Evolutionary conservation across 169 alveolate species (phyloP).

Genomic region (Cryptosporidium sp.): DNA sequence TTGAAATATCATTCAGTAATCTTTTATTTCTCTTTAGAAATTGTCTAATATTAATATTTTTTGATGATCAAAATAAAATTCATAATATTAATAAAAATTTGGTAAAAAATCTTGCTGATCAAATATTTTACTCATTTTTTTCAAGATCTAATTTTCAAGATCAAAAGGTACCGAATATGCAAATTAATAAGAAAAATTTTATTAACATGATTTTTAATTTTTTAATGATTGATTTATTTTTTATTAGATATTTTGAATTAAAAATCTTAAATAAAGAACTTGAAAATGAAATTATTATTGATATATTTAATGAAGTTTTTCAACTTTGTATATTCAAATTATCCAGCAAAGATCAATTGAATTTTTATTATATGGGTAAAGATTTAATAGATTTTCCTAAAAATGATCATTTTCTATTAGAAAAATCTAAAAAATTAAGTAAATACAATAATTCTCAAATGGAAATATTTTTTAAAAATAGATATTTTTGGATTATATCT

Average conservation of each 20-base stretch:
- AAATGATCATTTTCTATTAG: neutral
- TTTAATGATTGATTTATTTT: conserved; percentile 39
- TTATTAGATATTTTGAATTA: conserved; percentile 22
- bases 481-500: conserved; percentile 13
- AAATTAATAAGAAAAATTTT: neutral
- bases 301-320: neutral
- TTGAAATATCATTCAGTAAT: conserved; percentile 6
- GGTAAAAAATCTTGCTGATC: neutral
- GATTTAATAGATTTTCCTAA: conserved; percentile 19
- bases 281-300: neutral
- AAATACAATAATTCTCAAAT: neutral
- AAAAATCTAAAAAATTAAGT: neutral
- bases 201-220: conserved; percentile 18
- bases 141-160: neutral
- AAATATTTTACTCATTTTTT: conserved; percentile 1
- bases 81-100: neutral
- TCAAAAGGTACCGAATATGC: neutral
- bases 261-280: neutral
- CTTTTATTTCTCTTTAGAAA: conserved; percentile 42
- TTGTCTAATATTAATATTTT: conserved; percentile 17
- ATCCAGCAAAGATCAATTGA: neutral
- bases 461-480: neutral
- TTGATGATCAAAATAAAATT: neutral
- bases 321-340: neutral
- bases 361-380: conserved; percentile 17